A percentile compares a stretch with the other conserved stretches of the same genome.
Evolutionary conservation across 768 basidiomycete species (phyloP).

Genomic region (Dendrothele bispora): DNA sequence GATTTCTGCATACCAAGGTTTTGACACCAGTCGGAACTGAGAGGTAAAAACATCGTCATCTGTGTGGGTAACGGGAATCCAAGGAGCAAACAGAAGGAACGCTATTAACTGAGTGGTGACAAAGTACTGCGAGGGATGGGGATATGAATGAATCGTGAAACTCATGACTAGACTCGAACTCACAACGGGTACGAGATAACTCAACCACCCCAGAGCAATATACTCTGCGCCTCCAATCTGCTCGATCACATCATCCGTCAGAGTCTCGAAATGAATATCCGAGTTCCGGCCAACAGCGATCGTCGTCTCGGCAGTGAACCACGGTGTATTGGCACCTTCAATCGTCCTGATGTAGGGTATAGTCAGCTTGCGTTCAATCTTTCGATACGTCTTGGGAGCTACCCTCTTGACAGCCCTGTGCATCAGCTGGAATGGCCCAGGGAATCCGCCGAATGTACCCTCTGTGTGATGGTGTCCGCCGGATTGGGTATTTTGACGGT

Average conservation of each 20-base stretch:
- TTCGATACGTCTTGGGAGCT: conserved; percentile 45
- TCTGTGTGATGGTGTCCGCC: too few species aligned
- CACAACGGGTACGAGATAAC: conserved; percentile 48
- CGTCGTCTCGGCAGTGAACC: conserved; percentile 35
- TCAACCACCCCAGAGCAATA: conserved; percentile 54
- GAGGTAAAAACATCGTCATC: conserved; percentile 48
- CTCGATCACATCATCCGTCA: conserved; percentile 70
- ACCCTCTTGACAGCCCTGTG: conserved; percentile 34
- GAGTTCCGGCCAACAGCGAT: conserved; percentile 62
- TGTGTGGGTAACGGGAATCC: conserved; percentile 43
- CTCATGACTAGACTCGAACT: conserved; percentile 11
- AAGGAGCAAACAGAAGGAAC: conserved; percentile 62
- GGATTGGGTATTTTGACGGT: conserved; percentile 12
- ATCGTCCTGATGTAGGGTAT: conserved; percentile 47
- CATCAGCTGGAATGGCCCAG: conserved; percentile 41
- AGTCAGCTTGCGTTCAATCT: conserved; percentile 50
- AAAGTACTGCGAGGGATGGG: conserved; percentile 59
- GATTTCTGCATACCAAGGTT: conserved; percentile 57
- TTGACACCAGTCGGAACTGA: conserved; percentile 52
- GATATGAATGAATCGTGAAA: background rate
- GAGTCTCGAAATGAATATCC: conserved; percentile 47
- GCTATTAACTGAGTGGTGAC: conserved; percentile 54
- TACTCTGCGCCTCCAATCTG: conserved; percentile 79
- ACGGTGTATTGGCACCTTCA: conserved; percentile 29
- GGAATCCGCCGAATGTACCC: conserved; percentile 46